Evolutionary conservation across 441 rosid genomes (phyloP), one percentile per base, ranked within the genome.

Genomic region (Iberis amara): DNA sequence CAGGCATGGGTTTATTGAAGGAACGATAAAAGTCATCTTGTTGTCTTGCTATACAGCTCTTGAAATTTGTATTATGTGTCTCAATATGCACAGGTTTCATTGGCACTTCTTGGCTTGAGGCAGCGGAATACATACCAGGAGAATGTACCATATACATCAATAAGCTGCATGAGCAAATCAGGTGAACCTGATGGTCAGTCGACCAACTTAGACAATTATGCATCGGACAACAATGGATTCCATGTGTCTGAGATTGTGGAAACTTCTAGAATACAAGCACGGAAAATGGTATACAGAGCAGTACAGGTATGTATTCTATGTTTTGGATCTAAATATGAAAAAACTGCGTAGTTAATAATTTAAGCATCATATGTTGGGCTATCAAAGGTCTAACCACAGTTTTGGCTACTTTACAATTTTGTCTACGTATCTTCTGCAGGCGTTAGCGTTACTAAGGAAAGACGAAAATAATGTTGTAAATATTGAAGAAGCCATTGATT

Each of bases 401-500:
- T 31, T 55, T 50, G 65, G 28, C 30, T 18, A 14, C 54, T 15
- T 15, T 10, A 28, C 11, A 1, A 2, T 13, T 28, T 54, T 21
- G 30, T 48, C 30, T 41, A 30, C 4, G 32, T 64, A 27, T 39
- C 62, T 60, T 30, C 53, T 58, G 64, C 72, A 79, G 85, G 80
- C 85, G 0, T 62, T 75, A 38, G 62, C 70, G 23, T 68, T 66
- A 48, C 59, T 76, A 35, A 65, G 46, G 47, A 73, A 70, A 52
- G 76, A 47, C 27, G 55, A 53, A 59, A 55, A 73, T 18, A 39
- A 48, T 55, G 54, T 50, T 14, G 77, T 74, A 61, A 73, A 62
- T 60, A 64, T 74, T 1, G 85, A 62, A 66, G 96, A 78, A 47
- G 82, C 76, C 57, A 76, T 88, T 50, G 86, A 85, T 76, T 85